phyloP scores from a whole-genome alignment of 148 eudicot species.

The Fagopyrum homotropicum region DNA sequence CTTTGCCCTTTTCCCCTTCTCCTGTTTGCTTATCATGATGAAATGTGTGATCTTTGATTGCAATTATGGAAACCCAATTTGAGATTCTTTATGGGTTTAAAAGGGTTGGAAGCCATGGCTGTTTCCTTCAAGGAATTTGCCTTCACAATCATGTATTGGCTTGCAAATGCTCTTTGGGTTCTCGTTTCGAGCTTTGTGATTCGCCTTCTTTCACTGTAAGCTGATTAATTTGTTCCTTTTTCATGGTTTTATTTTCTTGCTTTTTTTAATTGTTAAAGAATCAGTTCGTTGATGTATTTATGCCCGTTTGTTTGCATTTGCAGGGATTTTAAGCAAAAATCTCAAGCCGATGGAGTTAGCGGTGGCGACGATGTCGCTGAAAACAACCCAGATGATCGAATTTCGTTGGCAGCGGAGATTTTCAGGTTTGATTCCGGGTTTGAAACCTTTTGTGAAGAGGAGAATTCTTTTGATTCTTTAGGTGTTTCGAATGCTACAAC shows the following conservation, averaged over 20 bases:
- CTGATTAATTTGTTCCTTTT: background rate
- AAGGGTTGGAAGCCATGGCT: background rate
- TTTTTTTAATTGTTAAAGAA: background rate
- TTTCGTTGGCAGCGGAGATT: background rate
- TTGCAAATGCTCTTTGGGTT: background rate
- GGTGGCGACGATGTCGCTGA: slow-evolving; percentile 3
- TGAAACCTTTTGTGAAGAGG: background rate
- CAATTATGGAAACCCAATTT: slow-evolving; percentile 7
- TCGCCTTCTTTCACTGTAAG: background rate
- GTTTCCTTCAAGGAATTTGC: slow-evolving; percentile 1
- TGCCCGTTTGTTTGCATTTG: background rate
- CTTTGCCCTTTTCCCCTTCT: background rate
- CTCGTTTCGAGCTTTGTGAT: background rate
- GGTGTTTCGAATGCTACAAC: slow-evolving; percentile 18
- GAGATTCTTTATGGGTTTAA: background rate
- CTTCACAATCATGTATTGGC: background rate
- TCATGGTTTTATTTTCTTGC: background rate
- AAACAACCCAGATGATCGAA: background rate
- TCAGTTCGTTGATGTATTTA: background rate
- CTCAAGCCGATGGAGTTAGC: background rate
- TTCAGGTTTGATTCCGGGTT: background rate
- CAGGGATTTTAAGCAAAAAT: background rate
- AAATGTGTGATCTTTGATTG: slow-evolving; percentile 11
- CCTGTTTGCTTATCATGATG: slow-evolving; percentile 8
- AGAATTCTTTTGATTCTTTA: background rate